Conservation (phyloP, 768 basidiomycete genomes). For the Phaeolepiota aurea region DNA sequence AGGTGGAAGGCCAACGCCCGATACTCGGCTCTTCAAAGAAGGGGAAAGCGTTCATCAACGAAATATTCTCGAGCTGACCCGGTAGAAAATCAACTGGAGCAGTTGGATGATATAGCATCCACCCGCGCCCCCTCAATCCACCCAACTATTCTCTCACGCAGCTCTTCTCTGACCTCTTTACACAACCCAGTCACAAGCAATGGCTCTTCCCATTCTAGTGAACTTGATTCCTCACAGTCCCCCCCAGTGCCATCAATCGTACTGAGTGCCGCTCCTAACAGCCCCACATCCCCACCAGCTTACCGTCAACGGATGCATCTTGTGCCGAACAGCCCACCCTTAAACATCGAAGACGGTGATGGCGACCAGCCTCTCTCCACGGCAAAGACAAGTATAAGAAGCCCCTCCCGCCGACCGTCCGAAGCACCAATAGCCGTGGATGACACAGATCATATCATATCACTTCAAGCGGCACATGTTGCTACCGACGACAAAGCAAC, state of each 20-base stretch:
- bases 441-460: slow-evolving; percentile 12
- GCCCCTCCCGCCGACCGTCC: slow-evolving; percentile 3
- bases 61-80: slow-evolving; percentile 14
- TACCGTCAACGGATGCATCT: slow-evolving; percentile 28
- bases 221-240: slow-evolving; percentile 7
- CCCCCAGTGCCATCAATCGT: slow-evolving; percentile 8
- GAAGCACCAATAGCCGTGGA: background rate
- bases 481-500: slow-evolving; percentile 58
- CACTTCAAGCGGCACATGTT: slow-evolving; percentile 41
- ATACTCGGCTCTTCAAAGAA: slow-evolving; percentile 51
- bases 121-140: slow-evolving; percentile 9
- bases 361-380: too few species aligned
- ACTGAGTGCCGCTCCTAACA: too few species aligned
- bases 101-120: background rate
- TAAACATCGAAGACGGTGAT: background rate
- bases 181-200: slow-evolving; percentile 2
- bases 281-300: slow-evolving; percentile 24
- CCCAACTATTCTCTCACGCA: slow-evolving; percentile 17
- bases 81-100: background rate
- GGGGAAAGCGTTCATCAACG: slow-evolving; percentile 27
- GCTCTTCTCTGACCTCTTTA: slow-evolving; percentile 19
- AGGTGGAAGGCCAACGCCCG: slow-evolving; percentile 63
- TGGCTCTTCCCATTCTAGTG: background rate
- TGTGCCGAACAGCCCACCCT: slow-evolving; percentile 7
- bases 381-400: slow-evolving; percentile 2